Conservation (phyloP, 2,329 filamentous ascomycete genomes). For the Aspergillus sp. region DNA sequence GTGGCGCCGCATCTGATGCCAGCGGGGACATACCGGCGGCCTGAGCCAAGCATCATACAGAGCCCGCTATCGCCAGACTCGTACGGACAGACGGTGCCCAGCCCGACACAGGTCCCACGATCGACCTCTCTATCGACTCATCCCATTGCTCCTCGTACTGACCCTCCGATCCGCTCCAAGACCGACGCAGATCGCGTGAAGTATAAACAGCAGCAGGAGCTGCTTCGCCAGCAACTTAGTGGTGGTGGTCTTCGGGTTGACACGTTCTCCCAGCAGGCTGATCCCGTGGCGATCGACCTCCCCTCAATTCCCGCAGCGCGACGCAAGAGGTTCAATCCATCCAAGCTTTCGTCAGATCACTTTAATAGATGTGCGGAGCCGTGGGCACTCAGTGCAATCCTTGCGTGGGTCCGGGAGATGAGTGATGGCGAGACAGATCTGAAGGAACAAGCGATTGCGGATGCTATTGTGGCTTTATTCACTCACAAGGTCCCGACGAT, state of each 20-base stretch:
- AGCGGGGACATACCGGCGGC: conserved; percentile 52
- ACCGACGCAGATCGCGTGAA: conserved; percentile 72
- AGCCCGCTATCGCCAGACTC: conserved; percentile 42
- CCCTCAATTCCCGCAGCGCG: conserved; percentile 73
- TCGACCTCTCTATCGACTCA: conserved; percentile 79
- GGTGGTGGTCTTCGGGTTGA: conserved; percentile 42
- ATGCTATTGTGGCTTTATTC: conserved; percentile 81
- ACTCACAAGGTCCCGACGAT: conserved; percentile 94
- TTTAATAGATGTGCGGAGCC: conserved; percentile 80
- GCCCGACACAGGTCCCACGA: conserved; percentile 49
- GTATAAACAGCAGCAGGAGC: conserved; percentile 47
- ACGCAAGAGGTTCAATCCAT: conserved; percentile 74
- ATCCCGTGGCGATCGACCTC: conserved; percentile 62
- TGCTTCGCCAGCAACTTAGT: conserved; percentile 45
- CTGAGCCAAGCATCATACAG: conserved; percentile 36
- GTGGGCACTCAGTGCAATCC: conserved; percentile 85
- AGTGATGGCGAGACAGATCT: conserved; percentile 86
- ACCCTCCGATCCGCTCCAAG: conserved; percentile 80
- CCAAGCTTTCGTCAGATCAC: conserved; percentile 71
- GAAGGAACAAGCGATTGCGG: conserved; percentile 72
- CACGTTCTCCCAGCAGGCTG: conserved; percentile 31
- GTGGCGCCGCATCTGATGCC: conserved; percentile 42
- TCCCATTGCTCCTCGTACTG: conserved; percentile 67
- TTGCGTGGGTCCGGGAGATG: conserved; percentile 78
- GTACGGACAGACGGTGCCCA: conserved; percentile 41